Percentiles rank a stretch among this genome's conserved stretches.
These are phyloP conservation scores for Camelina sativa DNA, from an alignment of 345 rosid genomes.

Conservation along the genomic window DNA sequence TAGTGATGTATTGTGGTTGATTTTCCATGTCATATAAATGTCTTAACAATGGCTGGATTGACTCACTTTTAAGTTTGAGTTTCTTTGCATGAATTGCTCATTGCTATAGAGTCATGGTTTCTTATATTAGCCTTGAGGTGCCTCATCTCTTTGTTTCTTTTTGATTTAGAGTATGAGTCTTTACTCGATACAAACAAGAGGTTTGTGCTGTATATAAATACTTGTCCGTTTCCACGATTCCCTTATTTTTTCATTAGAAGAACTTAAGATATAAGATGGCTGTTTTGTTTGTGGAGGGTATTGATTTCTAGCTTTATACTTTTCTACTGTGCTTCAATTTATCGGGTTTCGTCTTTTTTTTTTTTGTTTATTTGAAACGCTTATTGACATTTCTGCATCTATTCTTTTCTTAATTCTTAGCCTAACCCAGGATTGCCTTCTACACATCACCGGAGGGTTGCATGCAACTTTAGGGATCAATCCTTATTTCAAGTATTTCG, in stretches of 20 bases:
- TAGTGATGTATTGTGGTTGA: constrained; percentile 36
- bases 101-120: constrained; percentile 21
- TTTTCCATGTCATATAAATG: not conserved
- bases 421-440: constrained; percentile 80
- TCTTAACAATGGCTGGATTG: constrained; percentile 9
- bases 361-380: not conserved
- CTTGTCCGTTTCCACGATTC: constrained; percentile 14
- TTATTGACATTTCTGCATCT: constrained; percentile 40
- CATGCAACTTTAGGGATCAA: constrained; percentile 93
- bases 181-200: not conserved
- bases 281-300: constrained; percentile 1
- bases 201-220: constrained; percentile 10
- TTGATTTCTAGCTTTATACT: not conserved
- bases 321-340: not conserved
- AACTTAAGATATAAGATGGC: constrained; percentile 6
- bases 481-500: constrained; percentile 92
- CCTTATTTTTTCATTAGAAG: not conserved
- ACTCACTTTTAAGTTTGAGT: constrained; percentile 8
- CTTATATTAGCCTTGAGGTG: constrained; percentile 10
- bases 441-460: constrained; percentile 88
- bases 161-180: constrained; percentile 3
- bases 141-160: constrained; percentile 22
- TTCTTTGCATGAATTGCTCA: constrained; percentile 26
- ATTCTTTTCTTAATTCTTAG: constrained; percentile 53
- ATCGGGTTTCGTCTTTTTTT: not conserved